A percentile compares a stretch with the other conserved stretches of the same genome.
Evolutionary conservation across 1,284 basidiomycete species (phyloP).

Genomic region (Omphalotus olearius): DNA sequence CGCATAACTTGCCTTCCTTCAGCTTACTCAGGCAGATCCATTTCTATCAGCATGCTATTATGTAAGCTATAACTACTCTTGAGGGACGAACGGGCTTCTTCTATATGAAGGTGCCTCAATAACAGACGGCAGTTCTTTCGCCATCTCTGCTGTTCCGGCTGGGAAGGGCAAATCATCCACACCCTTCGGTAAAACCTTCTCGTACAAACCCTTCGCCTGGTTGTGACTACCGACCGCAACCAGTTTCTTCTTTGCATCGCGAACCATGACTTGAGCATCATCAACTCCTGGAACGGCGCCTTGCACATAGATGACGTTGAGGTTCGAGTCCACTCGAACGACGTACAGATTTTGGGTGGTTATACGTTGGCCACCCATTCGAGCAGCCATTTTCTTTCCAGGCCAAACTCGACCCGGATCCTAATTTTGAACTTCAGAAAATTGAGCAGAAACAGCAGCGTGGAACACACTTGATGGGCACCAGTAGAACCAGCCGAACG

Average conservation of each 20-base stretch:
- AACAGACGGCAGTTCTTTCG: constrained; percentile 56
- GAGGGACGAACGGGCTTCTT: constrained; percentile 72
- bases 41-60: not conserved
- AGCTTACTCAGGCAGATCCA: no score
- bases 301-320: constrained; percentile 86
- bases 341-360: constrained; percentile 91
- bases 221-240: constrained; percentile 55
- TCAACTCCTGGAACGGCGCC: constrained; percentile 75
- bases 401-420: constrained; percentile 94
- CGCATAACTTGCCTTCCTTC: no score
- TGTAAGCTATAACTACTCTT: constrained; percentile 42
- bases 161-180: constrained; percentile 88
- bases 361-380: constrained; percentile 81
- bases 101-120: constrained; percentile 69
- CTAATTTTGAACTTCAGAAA: constrained; percentile 35
- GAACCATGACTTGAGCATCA: constrained; percentile 69
- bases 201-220: constrained; percentile 72
- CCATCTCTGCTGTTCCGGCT: constrained; percentile 81
- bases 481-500: constrained; percentile 92
- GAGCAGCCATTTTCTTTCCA: constrained; percentile 98
- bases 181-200: constrained; percentile 81
- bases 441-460: constrained; percentile 12
- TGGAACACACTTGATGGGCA: constrained; percentile 76
- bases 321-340: constrained; percentile 80
- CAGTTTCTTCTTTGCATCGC: constrained; percentile 86